A percentile compares a stretch with the other conserved stretches of the same genome.
These are phyloP conservation scores for Gamsiella multidivaricata DNA, from an alignment of 192 early-diverging fungal species.

Conservation along the genomic window DNA sequence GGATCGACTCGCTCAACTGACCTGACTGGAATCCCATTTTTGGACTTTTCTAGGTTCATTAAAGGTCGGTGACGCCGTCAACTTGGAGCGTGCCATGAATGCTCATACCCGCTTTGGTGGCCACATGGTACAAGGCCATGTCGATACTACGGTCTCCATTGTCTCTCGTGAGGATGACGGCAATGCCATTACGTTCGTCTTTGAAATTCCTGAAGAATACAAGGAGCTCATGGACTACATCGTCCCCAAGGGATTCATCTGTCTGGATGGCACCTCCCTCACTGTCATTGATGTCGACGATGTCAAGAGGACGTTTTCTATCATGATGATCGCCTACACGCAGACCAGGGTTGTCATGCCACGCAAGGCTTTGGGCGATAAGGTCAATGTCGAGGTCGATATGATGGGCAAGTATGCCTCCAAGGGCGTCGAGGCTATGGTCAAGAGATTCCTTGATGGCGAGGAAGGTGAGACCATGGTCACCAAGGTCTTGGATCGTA, in stretches of 20 bases:
- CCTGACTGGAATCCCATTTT: too few species aligned
- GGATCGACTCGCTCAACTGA: too few species aligned
- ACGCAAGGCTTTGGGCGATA: conserved; percentile 72
- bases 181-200: conserved; percentile 82
- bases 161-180: conserved; percentile 82
- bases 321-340: conserved; percentile 98
- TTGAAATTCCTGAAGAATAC: conserved; percentile 60
- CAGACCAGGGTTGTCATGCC: conserved; percentile 88
- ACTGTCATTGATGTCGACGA: conserved; percentile 93
- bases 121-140: conserved; percentile 95
- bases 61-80: conserved; percentile 83
- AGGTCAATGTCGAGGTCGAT: conserved; percentile 97
- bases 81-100: conserved; percentile 94
- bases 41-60: too few species aligned
- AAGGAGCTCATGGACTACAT: conserved; percentile 81
- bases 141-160: conserved; percentile 88
- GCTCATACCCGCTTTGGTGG: conserved; percentile 92
- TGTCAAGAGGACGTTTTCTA: conserved; percentile 76
- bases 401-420: conserved; percentile 95
- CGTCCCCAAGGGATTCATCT: conserved; percentile 95
- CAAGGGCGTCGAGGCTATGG: conserved; percentile 79
- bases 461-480: conserved; percentile 48
- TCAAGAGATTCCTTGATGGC: conserved; percentile 64
- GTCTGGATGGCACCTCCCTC: conserved; percentile 93
- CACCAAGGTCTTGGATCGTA: conserved; percentile 42